Evolutionary conservation across 2,329 filamentous ascomycete species (phyloP).

Genomic region (Mollisia scopiformis): DNA sequence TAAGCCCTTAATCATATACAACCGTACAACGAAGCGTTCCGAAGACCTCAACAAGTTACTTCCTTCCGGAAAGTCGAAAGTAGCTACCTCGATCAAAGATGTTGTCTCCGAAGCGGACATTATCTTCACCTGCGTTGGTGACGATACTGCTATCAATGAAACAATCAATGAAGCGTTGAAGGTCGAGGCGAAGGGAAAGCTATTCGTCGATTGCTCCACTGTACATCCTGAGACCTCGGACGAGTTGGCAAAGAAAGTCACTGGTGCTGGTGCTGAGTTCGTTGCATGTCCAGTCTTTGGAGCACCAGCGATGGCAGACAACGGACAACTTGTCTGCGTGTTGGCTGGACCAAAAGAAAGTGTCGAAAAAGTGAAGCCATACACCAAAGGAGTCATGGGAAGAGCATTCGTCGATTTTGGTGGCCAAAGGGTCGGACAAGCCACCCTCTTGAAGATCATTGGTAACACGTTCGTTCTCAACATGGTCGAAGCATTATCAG

Average conservation of each 20-base stretch:
- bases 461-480: slow-evolving; percentile 87
- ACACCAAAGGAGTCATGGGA: slow-evolving; percentile 73
- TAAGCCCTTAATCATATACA: slow-evolving; percentile 76
- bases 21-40: slow-evolving; percentile 72
- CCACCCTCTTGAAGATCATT: slow-evolving; percentile 74
- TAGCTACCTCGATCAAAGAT: slow-evolving; percentile 65
- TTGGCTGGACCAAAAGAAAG: slow-evolving; percentile 65
- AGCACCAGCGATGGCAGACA: slow-evolving; percentile 70
- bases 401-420: slow-evolving; percentile 71
- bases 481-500: slow-evolving; percentile 72
- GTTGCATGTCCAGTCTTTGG: slow-evolving; percentile 73
- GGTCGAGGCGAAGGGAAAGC: slow-evolving; percentile 65
- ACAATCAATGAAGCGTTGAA: slow-evolving; percentile 62
- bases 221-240: slow-evolving; percentile 83
- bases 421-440: slow-evolving; percentile 67
- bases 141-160: slow-evolving; percentile 72
- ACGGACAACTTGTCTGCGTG: slow-evolving; percentile 72
- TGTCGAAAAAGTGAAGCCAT: slow-evolving; percentile 69
- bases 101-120: slow-evolving; percentile 72
- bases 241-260: slow-evolving; percentile 60
- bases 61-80: slow-evolving; percentile 61
- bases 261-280: slow-evolving; percentile 68
- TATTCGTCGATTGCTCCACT: slow-evolving; percentile 87
- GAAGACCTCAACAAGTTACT: slow-evolving; percentile 65
- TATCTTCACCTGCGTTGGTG: slow-evolving; percentile 80